phyloP scores from a whole-genome alignment of 371 early-diverging fungal species.

The Mucor racemosus region DNA sequence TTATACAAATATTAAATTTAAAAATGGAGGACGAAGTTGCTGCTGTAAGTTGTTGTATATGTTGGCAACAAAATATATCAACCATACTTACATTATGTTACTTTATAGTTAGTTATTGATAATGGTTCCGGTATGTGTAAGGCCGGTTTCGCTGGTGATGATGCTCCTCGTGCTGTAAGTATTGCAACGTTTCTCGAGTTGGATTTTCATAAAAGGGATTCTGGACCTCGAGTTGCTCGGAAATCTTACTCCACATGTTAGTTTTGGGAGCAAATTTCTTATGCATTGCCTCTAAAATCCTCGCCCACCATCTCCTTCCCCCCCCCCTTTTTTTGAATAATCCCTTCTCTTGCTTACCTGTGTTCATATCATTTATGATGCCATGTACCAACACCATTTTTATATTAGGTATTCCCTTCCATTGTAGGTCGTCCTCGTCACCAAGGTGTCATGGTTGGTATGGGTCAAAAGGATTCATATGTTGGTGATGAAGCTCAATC shows the following conservation, averaged over 20 bases:
- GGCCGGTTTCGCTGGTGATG: constrained; percentile 99
- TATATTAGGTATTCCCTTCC: constrained; percentile 91
- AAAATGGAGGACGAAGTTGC: constrained; percentile 85
- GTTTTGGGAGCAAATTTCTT: neutral
- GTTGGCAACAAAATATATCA: neutral
- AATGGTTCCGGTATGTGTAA: constrained; percentile 99
- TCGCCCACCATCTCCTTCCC: neutral
- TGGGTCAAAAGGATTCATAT: constrained; percentile 99
- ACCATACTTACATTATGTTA: neutral
- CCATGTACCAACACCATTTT: neutral
- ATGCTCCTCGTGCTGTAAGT: constrained; percentile 99
- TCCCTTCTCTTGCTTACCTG: too few relatives aligned
- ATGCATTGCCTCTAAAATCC: neutral
- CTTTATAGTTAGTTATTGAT: constrained; percentile 83
- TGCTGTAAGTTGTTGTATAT: constrained; percentile 67
- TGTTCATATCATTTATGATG: too few relatives aligned
- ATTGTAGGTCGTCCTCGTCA: constrained; percentile 99
- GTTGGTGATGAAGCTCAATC: constrained; percentile 99
- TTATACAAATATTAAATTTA: neutral
- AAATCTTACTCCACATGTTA: neutral
- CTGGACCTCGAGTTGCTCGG: neutral
- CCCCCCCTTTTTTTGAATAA: neutral
- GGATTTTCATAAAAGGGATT: neutral
- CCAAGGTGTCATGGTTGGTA: constrained; percentile 99
- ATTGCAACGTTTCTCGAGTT: neutral